phyloP scores from a whole-genome alignment of 148 eudicot genomes.

The Rhododendron williamsianum region DNA sequence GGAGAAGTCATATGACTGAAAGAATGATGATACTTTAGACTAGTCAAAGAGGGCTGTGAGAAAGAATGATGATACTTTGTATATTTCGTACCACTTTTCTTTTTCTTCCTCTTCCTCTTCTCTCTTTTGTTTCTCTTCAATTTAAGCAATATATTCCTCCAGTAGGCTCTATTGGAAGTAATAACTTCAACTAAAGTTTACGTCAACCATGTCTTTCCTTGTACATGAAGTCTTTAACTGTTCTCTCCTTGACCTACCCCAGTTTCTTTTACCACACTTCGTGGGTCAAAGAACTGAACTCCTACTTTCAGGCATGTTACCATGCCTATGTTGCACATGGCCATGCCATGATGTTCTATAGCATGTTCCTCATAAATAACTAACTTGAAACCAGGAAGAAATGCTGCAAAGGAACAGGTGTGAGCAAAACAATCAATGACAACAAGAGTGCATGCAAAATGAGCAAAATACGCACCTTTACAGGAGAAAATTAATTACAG shows the following conservation, averaged over 20 bases:
- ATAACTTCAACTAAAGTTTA: not conserved
- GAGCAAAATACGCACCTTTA: slow-evolving; percentile 50
- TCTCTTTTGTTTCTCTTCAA: not conserved
- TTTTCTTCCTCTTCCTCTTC: not conserved
- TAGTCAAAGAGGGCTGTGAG: no score
- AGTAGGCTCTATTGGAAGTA: not conserved
- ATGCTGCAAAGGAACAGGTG: not conserved
- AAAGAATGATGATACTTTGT: not conserved
- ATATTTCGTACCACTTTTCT: not conserved
- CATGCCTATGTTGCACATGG: not conserved
- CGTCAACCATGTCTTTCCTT: not conserved
- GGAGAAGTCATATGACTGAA: no score
- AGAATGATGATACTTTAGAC: no score
- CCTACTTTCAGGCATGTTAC: not conserved
- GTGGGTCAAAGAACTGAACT: not conserved
- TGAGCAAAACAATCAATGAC: not conserved
- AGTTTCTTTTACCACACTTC: not conserved
- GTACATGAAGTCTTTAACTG: not conserved
- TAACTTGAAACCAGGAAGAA: not conserved
- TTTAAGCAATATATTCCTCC: not conserved
- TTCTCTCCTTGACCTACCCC: not conserved
- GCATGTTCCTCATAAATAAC: slow-evolving; percentile 2
- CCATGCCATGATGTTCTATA: not conserved
- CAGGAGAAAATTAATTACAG: slow-evolving; percentile 73
- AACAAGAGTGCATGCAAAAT: not conserved